Percentiles rank a stretch among this genome's conserved stretches.
Conservation (phyloP, 352 stramenopile species). For the Phytophthora hibernalis region DNA sequence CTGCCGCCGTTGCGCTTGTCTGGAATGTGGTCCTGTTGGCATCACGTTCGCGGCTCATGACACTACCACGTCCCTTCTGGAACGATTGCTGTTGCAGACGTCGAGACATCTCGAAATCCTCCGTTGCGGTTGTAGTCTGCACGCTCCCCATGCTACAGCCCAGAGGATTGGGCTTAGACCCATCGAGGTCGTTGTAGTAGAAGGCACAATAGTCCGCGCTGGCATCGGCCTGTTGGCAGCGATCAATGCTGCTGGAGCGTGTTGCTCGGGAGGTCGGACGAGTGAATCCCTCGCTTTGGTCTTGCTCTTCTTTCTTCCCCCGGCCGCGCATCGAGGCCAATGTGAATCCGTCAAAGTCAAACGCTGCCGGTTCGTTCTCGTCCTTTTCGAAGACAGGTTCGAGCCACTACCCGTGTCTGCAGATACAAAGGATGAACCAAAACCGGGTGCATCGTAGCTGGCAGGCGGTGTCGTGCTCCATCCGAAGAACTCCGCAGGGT, state of each 20-base stretch:
- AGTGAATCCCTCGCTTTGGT: not conserved
- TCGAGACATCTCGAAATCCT: slow-evolving; percentile 51
- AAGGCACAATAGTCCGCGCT: slow-evolving; percentile 23
- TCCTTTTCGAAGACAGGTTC: not conserved
- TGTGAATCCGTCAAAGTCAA: slow-evolving; percentile 63
- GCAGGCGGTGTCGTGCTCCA: slow-evolving; percentile 28
- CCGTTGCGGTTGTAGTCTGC: slow-evolving; percentile 34
- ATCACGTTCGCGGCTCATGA: not conserved
- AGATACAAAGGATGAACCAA: slow-evolving; percentile 1
- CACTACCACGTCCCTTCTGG: slow-evolving; percentile 11
- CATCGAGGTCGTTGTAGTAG: slow-evolving; percentile 26
- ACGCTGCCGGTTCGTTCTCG: slow-evolving; percentile 13
- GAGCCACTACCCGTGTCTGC: not conserved
- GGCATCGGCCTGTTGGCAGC: not conserved
- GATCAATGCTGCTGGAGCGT: slow-evolving; percentile 11
- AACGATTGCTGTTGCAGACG: slow-evolving; percentile 25
- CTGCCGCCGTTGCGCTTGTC: slow-evolving; percentile 29
- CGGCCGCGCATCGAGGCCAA: slow-evolving; percentile 45
- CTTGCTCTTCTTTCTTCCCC: slow-evolving; percentile 8
- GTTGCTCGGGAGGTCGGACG: not conserved
- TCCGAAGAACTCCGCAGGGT: slow-evolving; percentile 21
- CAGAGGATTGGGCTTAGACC: slow-evolving; percentile 19
- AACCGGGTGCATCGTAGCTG: not conserved
- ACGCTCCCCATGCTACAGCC: slow-evolving; percentile 32
- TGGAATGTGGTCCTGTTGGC: slow-evolving; percentile 14